Base-by-base conservation (phyloP, 1,284 basidiomycete species). In the Papiliotrema laurentii region DNA sequence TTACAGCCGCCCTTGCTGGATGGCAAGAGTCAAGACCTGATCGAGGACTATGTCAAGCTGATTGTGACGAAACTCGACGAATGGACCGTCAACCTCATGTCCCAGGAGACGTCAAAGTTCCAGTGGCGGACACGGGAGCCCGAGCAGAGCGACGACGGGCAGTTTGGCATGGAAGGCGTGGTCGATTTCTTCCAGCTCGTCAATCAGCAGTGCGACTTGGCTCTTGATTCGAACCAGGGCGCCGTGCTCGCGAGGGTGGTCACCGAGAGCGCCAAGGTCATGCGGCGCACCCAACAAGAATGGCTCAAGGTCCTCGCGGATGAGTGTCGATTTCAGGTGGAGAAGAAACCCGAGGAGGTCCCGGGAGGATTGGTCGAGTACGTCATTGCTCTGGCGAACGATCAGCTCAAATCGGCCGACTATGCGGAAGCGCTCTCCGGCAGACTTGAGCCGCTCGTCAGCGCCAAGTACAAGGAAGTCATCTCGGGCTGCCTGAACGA, bases 141-240 rank as follows among this genome's bases (percentile, higher is more conserved):
- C 1, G 93, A 97, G 67, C 76, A 87, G 43, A 88, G 91, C 61
- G 81, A 82, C 38, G 92, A 97, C 55, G 90, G 90, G 6, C 78
- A 88, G 57, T 97, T 97, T 68, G 88, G 89, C 14, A 86, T 87
- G 63, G 88, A 97, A 66, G 91, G 91, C 25, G 87, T 92, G 14
- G 83, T 93, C 51, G 96, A 97, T 64, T 80, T 98, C 59, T 98
- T 97, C 80, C 88, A 96, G 75, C 94, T 96, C 86, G 86, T 98
- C 63, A 97, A 97, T 69, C 93, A 97, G 72, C 93, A 97, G 71
- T 81, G 93, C 56, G 96, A 98, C 65, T 81, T 93, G 16, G 92
- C 94, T 2, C 87, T 87, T 60, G 93, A 98, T 69, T 97, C 92
- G 56, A 89, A 90, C 10, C 94, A 98, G 70, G 92, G 91, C 31